Evolutionary conservation across 2,329 filamentous ascomycete species (phyloP), one percentile per base, ranked within the genome.

Genomic region (Phialophora macrospora): DNA sequence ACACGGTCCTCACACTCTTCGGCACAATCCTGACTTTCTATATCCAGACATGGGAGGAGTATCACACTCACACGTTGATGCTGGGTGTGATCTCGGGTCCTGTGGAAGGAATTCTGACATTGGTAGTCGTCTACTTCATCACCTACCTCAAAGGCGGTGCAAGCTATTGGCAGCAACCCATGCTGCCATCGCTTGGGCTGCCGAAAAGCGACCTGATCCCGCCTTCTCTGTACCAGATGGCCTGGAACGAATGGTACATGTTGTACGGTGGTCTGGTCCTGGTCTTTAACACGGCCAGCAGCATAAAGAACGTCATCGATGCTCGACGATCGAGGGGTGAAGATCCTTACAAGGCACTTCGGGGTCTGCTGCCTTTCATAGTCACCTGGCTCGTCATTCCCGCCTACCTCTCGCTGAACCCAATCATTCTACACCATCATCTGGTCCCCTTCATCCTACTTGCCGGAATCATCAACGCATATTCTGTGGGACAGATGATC

Each of bases 41-140:
- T 78, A 90, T 98, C 49, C 95, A 98, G 78, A 98, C 95, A 38
- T 99, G 95, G 95, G 95, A 99, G 75, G 95, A 98, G 78, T 99
- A 98, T 80, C 94, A 98, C 80, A 99, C 95, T 59, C 93, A 97
- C 78, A 95, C 93, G 2, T 86, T 99, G 55, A 97, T 93, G 1
- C 86, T 99, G 5, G 95, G 95, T 65, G 82, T 98, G 68, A 85
- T 99, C 71, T 97, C 94, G 70, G 95, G 95, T 0, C 95, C 95
- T 3, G 95, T 99, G 44, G 95, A 99, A 80, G 95, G 95, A 59
- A 90, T 99, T 63, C 80, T 98, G 55, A 93, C 92, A 48, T 84
- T 99, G 22, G 89, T 92, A 73, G 76, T 85, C 62, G 88, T 99
- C 66, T 98, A 95, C 78, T 86, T 87, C 41, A 81, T 96, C 69